Percentiles rank a stretch among this genome's conserved stretches.
Evolutionary conservation across 1,139 yeast species (phyloP).

Genomic region (Yamadazyma conglobata): DNA sequence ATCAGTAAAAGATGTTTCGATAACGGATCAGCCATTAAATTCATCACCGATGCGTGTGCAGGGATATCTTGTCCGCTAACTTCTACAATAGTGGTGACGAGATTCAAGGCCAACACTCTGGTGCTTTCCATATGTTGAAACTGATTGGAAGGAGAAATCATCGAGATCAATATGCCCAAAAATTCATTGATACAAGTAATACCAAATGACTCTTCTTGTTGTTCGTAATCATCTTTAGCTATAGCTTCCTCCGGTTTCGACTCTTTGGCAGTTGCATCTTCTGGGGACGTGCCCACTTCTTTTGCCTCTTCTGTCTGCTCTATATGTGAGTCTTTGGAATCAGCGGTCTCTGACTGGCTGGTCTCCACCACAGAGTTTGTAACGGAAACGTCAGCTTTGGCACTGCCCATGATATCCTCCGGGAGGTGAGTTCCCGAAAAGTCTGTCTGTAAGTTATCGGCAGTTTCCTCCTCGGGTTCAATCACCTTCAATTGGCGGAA

Average conservation of each 20-base stretch:
- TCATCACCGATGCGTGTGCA: slow-evolving; percentile 62
- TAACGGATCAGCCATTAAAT: slow-evolving; percentile 70
- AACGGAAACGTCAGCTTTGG: slow-evolving; percentile 17
- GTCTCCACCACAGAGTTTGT: too few relatives aligned
- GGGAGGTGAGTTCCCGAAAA: slow-evolving; percentile 35
- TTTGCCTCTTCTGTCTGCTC: slow-evolving; percentile 4
- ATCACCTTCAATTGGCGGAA: slow-evolving; percentile 59
- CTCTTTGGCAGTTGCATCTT: slow-evolving; percentile 3
- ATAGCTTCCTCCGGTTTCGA: slow-evolving; percentile 4
- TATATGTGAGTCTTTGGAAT: too few relatives aligned
- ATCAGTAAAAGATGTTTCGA: slow-evolving; percentile 81
- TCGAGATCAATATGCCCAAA: slow-evolving; percentile 73
- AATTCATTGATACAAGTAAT: slow-evolving; percentile 65
- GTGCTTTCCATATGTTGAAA: slow-evolving; percentile 86
- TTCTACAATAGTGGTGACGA: slow-evolving; percentile 78
- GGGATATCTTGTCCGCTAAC: slow-evolving; percentile 71
- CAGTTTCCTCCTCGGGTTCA: slow-evolving; percentile 43
- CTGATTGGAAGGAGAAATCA: slow-evolving; percentile 79
- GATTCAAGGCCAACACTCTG: slow-evolving; percentile 73
- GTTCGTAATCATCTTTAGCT: background rate
- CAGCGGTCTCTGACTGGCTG: too few relatives aligned
- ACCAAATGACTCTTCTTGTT: slow-evolving; percentile 53
- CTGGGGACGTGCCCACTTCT: slow-evolving; percentile 1
- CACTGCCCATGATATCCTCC: slow-evolving; percentile 42
- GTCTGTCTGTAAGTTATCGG: slow-evolving; percentile 32